phyloP scores from a whole-genome alignment of 371 early-diverging fungal species.

The Mucor piriformis region DNA sequence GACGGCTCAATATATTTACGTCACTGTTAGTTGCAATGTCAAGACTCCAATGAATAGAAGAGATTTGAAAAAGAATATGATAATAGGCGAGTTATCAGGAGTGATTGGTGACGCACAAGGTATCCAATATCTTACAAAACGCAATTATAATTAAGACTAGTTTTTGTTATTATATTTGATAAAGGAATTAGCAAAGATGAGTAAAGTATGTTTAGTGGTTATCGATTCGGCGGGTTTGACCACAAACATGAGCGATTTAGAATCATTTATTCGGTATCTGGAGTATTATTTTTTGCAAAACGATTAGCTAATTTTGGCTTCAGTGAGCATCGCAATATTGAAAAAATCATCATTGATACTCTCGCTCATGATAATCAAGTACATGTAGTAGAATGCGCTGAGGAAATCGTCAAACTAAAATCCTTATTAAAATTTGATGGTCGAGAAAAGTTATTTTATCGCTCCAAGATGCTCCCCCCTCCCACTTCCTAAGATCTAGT shows the following conservation, averaged over 20 bases:
- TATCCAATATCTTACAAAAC: conserved; percentile 22
- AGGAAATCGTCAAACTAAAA: conserved; percentile 12
- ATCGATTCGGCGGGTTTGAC: conserved; percentile 25
- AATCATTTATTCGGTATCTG: conserved; percentile 17
- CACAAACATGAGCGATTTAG: conserved; percentile 22
- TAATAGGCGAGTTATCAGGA: conserved; percentile 13
- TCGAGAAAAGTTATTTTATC: conserved; percentile 14
- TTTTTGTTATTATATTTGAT: conserved; percentile 19
- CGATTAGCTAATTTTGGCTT: conserved; percentile 21
- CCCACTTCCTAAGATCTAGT: background rate
- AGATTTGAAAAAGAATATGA: conserved; percentile 19
- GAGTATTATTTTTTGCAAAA: conserved; percentile 17
- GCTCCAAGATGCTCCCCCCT: background rate
- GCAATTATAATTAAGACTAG: conserved; percentile 13
- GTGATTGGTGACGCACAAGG: conserved; percentile 21
- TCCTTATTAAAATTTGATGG: conserved; percentile 18
- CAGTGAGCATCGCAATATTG: conserved; percentile 11
- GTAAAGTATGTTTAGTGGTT: conserved; percentile 12
- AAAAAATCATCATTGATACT: conserved; percentile 24
- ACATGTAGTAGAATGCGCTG: conserved; percentile 13
- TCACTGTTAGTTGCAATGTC: conserved; percentile 14
- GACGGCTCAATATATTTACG: conserved; percentile 12
- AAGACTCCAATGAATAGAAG: conserved; percentile 17
- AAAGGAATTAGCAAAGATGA: conserved; percentile 11
- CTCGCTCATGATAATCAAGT: conserved; percentile 25